Percentiles rank a stretch among this genome's conserved stretches.
phyloP scores from a whole-genome alignment of 1,139 yeast species.

The Waltiozyma sp. region DNA sequence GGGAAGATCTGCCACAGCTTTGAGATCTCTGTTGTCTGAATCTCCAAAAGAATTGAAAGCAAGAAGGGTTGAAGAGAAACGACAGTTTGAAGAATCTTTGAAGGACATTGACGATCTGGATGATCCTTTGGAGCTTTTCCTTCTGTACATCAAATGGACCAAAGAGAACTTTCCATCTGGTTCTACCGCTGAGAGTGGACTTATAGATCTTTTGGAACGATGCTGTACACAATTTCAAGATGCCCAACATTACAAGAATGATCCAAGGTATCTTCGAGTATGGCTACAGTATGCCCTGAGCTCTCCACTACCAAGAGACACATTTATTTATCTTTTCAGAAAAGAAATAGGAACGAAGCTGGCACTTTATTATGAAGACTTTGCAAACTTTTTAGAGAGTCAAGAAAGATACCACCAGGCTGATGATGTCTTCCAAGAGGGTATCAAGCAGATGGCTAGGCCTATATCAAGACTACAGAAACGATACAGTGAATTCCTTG shows the following conservation, averaged over 20 bases:
- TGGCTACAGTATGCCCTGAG: constrained; percentile 73
- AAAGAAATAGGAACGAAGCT: constrained; percentile 61
- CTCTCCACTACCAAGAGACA: constrained; percentile 59
- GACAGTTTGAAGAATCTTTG: constrained; percentile 33
- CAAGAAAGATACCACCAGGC: constrained; percentile 49
- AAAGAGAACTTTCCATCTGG: constrained; percentile 61
- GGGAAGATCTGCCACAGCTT: constrained; percentile 59
- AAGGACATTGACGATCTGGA: constrained; percentile 48
- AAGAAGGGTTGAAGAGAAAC: constrained; percentile 26
- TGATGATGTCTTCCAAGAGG: constrained; percentile 47
- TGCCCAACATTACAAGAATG: constrained; percentile 59
- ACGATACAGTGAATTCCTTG: constrained; percentile 37
- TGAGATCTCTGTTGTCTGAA: constrained; percentile 35
- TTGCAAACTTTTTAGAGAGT: constrained; percentile 55
- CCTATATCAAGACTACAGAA: constrained; percentile 47
- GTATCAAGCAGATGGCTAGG: constrained; percentile 50
- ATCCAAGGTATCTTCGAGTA: constrained; percentile 63
- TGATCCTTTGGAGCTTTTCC: constrained; percentile 69
- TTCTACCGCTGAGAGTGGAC: constrained; percentile 51
- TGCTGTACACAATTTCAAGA: constrained; percentile 67
- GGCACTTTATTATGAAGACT: constrained; percentile 71
- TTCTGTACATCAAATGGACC: constrained; percentile 69
- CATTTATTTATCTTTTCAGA: constrained; percentile 62
- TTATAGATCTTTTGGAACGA: constrained; percentile 54
- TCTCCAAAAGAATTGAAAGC: constrained; percentile 22